A percentile compares a stretch with the other conserved stretches of the same genome.
These are phyloP conservation scores for Hericium erinaceus DNA, from an alignment of 768 basidiomycete species.

Conservation along the genomic window DNA sequence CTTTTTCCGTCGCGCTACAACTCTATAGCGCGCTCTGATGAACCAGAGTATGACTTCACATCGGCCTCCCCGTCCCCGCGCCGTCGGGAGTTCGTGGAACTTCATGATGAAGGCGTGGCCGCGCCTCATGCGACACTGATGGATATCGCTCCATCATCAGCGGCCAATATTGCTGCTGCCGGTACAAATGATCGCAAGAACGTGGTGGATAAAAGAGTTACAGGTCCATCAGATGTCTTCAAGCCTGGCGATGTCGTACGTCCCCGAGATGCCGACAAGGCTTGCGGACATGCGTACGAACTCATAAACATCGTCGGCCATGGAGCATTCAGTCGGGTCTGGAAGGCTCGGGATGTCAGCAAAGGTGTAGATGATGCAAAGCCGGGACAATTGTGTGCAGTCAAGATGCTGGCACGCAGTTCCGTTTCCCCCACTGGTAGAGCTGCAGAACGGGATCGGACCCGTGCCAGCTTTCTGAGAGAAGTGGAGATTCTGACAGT, in stretches of 20 bases:
- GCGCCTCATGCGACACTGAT: background rate
- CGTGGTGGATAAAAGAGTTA: background rate
- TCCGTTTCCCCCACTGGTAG: background rate
- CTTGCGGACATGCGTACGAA: constrained; percentile 23
- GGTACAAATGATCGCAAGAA: background rate
- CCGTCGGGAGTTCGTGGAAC: constrained; percentile 5
- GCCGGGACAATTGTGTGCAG: constrained; percentile 14
- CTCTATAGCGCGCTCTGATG: constrained; percentile 2
- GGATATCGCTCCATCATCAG: background rate
- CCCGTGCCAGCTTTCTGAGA: constrained; percentile 10
- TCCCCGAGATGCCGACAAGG: constrained; percentile 2
- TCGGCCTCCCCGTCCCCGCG: background rate
- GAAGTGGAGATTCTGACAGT: constrained; percentile 13
- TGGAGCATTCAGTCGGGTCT: constrained; percentile 70
- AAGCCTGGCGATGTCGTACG: constrained; percentile 4
- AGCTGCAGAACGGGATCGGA: constrained; percentile 5
- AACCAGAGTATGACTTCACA: background rate
- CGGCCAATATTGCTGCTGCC: background rate
- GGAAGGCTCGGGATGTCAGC: constrained; percentile 48
- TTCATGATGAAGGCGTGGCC: constrained; percentile 7
- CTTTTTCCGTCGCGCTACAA: constrained; percentile 14
- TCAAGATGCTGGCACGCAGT: constrained; percentile 17
- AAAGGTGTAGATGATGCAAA: constrained; percentile 3
- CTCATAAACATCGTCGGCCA: constrained; percentile 52
- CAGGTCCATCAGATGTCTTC: background rate